Evolutionary conservation across 441 rosid genomes (phyloP), one percentile per base, ranked within the genome.

Genomic region (Euphorbia schlechtendalii): DNA sequence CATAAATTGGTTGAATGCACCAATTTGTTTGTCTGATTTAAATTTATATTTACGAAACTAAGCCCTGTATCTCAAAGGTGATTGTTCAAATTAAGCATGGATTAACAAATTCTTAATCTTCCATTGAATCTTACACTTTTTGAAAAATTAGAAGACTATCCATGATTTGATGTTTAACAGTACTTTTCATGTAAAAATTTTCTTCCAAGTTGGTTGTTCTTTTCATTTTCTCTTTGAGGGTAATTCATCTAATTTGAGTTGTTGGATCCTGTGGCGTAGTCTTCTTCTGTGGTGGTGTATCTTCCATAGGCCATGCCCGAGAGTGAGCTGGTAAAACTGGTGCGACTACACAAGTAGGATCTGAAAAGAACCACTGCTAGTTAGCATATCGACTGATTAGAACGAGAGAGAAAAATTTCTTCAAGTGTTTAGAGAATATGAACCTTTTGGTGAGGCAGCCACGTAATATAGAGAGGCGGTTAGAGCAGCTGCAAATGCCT

Each of bases 381-480:
- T 21, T 46, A 2, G 59, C 20, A 53, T 27, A 46, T 48, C 25
- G 48, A 36, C 11, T 38, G 17, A 48, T 32, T n/a, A 7, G 20
- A 11, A 57, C 24, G 24, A 27, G 38, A 64, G 56, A 40, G 46
- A 36, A 46, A 59, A 2, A 17, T 24, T 40, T 25, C 60, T 4
- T 9, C 0, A 45, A 34, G 18, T n/a, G 65, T 46, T 3, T 30
- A 0, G 3, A 66, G 56, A 59, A 25, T 48, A 61, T 63, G 22
- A 46, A 90, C 98, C 97, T 87, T 86, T 84, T 36, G 99, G 97
- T 45, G 97, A 93, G 73, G 97, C 81, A 32, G 96, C 95, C 21
- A 88, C 75, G 64, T 85, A 90, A 72, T 90, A 93, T 14, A 93
- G 86, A 63, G 97, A 90, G 65, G 95, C 92, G 0, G 95, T 93